A percentile compares a stretch with the other conserved stretches of the same genome.
Evolutionary conservation across 805 yeast genomes (phyloP).

Genomic region (Hanseniaspora osmophila): DNA sequence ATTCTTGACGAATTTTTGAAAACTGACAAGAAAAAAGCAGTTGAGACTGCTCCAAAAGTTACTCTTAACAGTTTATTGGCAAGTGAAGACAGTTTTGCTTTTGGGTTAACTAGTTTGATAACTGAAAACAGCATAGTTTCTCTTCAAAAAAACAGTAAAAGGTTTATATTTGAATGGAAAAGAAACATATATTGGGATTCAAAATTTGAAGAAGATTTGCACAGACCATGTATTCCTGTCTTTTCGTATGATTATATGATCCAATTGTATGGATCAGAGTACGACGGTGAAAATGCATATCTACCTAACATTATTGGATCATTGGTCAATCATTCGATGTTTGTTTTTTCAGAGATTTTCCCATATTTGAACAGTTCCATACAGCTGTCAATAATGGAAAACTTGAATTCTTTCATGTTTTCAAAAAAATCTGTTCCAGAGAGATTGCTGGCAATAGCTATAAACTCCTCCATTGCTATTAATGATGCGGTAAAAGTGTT

Average conservation of each 20-base stretch:
- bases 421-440: constrained; percentile 24
- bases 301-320: constrained; percentile 35
- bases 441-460: constrained; percentile 34
- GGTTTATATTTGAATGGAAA: neutral
- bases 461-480: constrained; percentile 53
- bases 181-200: constrained; percentile 12
- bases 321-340: constrained; percentile 66
- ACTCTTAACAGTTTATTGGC: constrained; percentile 14
- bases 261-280: constrained; percentile 13
- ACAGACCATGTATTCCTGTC: constrained; percentile 10
- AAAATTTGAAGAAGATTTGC: constrained; percentile 12
- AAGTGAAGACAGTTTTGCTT: constrained; percentile 29
- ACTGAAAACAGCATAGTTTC: constrained; percentile 22
- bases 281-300: constrained; percentile 22
- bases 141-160: constrained; percentile 1
- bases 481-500: constrained; percentile 31
- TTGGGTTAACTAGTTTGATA: constrained; percentile 42
- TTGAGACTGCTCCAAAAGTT: constrained; percentile 8
- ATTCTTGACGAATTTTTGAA: constrained; percentile 3
- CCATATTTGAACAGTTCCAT: constrained; percentile 62
- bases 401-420: constrained; percentile 43
- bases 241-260: constrained; percentile 8
- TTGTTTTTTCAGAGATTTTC: constrained; percentile 55
- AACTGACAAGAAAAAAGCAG: constrained; percentile 11
- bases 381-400: constrained; percentile 79